A percentile compares a stretch with the other conserved stretches of the same genome.
Conservation (phyloP, 164 flowering plant genomes). For the Liquidambar formosana region DNA sequence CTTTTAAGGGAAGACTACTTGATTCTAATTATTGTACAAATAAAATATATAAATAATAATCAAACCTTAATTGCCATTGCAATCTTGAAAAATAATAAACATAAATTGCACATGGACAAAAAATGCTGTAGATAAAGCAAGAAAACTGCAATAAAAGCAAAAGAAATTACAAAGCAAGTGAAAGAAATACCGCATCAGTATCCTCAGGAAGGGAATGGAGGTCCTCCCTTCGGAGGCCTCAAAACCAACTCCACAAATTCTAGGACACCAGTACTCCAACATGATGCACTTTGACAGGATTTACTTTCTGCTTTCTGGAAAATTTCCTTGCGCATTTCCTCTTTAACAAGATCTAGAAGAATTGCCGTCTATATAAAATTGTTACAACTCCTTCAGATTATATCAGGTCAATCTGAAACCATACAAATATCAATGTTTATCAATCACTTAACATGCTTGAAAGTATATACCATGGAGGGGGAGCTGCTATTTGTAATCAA, state of each 20-base stretch:
- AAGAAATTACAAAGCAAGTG: not conserved
- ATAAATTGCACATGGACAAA: no score
- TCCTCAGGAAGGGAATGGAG: conserved; percentile 77
- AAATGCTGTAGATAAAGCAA: not conserved
- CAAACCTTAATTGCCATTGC: no score
- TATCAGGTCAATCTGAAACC: not conserved
- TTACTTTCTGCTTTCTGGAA: conserved; percentile 21
- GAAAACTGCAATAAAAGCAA: not conserved
- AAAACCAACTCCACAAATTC: conserved; percentile 73
- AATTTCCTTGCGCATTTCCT: conserved; percentile 43
- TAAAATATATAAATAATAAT: no score
- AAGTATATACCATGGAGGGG: conserved; percentile 74
- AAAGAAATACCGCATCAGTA: conserved; percentile 67
- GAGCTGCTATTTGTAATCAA: conserved; percentile 49
- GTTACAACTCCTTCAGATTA: conserved; percentile 13
- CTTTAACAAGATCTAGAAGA: conserved; percentile 64
- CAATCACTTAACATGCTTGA: conserved; percentile 3
- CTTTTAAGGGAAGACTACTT: no score
- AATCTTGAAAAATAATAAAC: no score
- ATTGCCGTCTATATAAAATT: conserved; percentile 59
- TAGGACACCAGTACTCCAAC: conserved; percentile 58
- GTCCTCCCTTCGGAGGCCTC: conserved; percentile 79
- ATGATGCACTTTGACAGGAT: conserved; percentile 16
- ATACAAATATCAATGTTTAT: not conserved
- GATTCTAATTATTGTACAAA: no score